These are phyloP conservation scores for Penicillium sp. DNA, from an alignment of 2,329 filamentous ascomycete genomes.

Conservation along the genomic window DNA sequence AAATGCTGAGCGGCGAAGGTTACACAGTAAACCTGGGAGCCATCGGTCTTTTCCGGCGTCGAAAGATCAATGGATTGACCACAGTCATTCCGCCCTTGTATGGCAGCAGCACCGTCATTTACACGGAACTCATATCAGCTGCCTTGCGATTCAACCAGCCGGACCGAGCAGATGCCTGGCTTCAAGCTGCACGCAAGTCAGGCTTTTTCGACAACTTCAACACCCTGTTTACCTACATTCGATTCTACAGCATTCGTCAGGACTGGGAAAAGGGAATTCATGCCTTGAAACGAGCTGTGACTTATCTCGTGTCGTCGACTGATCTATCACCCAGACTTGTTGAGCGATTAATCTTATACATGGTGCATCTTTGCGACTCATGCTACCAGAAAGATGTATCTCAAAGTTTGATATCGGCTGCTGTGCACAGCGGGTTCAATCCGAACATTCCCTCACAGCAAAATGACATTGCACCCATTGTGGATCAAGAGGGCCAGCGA, in stretches of 20 bases:
- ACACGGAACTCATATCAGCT: slow-evolving; percentile 44
- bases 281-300: slow-evolving; percentile 42
- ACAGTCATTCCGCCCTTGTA: slow-evolving; percentile 45
- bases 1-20: slow-evolving; percentile 43
- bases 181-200: slow-evolving; percentile 41
- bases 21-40: slow-evolving; percentile 44
- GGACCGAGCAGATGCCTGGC: slow-evolving; percentile 49
- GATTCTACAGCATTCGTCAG: slow-evolving; percentile 44
- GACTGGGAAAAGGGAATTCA: slow-evolving; percentile 46
- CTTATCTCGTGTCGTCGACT: slow-evolving; percentile 46
- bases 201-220: slow-evolving; percentile 47
- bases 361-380: slow-evolving; percentile 48
- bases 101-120: slow-evolving; percentile 42
- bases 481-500: slow-evolving; percentile 32
- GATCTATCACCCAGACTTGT: slow-evolving; percentile 35
- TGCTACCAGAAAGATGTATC: slow-evolving; percentile 41
- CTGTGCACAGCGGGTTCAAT: slow-evolving; percentile 45
- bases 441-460: slow-evolving; percentile 36
- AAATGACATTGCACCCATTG: slow-evolving; percentile 34
- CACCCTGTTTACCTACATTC: slow-evolving; percentile 46
- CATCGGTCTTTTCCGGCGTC: slow-evolving; percentile 34
- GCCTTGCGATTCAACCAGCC: slow-evolving; percentile 50
- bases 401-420: slow-evolving; percentile 42
- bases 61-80: slow-evolving; percentile 44
- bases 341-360: slow-evolving; percentile 46